Conservation (phyloP, 1,139 yeast species). For the Blastobotrys ciferrii region DNA sequence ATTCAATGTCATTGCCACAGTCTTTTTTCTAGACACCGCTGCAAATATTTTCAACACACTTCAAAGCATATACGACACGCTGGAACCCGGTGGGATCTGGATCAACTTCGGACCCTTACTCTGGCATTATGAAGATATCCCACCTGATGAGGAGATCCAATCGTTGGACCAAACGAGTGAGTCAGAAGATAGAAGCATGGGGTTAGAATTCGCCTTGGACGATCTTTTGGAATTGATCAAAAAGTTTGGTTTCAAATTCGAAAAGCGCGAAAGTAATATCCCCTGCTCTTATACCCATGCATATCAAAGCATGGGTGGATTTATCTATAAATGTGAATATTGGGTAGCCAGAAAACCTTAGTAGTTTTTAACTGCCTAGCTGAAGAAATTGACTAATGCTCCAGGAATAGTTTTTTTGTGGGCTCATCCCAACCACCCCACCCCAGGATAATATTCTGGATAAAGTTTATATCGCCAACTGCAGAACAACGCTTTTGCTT, state of each 20-base stretch:
- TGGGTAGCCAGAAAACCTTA: constrained; percentile 54
- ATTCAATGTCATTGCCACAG: constrained; percentile 60
- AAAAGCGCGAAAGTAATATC: constrained; percentile 45
- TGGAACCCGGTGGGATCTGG: constrained; percentile 65
- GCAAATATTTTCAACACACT: constrained; percentile 69
- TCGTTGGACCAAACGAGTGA: constrained; percentile 23
- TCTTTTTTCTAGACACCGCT: constrained; percentile 80
- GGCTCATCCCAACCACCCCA: no score
- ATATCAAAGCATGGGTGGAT: constrained; percentile 51
- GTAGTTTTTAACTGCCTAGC: no score
- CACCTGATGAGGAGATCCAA: constrained; percentile 26
- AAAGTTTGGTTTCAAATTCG: constrained; percentile 54
- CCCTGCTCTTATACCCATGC: constrained; percentile 59
- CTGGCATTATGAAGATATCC: constrained; percentile 77
- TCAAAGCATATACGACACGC: constrained; percentile 51
- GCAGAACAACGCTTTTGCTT: no score
- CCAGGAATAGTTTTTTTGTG: no score
- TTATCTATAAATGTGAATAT: constrained; percentile 63
- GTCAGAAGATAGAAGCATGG: constrained; percentile 42
- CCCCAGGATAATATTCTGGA: no score
- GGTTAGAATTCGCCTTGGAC: constrained; percentile 63
- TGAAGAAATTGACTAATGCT: no score
- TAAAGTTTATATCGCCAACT: no score
- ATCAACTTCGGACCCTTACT: constrained; percentile 80
- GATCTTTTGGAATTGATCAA: constrained; percentile 53